These are phyloP conservation scores for Simplicillium aogashimaense DNA, from an alignment of 2,329 filamentous ascomycete species.

Conservation along the genomic window DNA sequence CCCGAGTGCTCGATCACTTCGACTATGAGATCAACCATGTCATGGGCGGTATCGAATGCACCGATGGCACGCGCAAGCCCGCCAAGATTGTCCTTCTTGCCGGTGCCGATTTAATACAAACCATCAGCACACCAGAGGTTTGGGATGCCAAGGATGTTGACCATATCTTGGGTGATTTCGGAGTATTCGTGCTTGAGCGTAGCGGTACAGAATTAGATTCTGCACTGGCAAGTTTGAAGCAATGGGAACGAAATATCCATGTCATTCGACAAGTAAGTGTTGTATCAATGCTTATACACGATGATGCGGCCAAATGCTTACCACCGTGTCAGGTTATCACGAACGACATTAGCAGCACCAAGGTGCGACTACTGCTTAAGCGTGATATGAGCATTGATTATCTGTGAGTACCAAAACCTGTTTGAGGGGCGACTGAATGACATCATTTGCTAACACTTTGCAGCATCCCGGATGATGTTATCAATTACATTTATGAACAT, in stretches of 20 bases:
- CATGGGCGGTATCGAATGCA: conserved; percentile 65
- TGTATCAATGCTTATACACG: background rate
- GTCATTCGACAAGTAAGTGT: conserved; percentile 54
- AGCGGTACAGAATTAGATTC: conserved; percentile 83
- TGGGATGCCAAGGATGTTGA: conserved; percentile 82
- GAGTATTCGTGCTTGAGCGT: conserved; percentile 79
- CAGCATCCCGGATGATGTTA: conserved; percentile 57
- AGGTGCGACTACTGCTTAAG: conserved; percentile 73
- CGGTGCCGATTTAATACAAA: conserved; percentile 66
- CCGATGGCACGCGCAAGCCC: conserved; percentile 53
- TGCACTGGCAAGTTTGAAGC: conserved; percentile 69
- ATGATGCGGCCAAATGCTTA: conserved; percentile 6
- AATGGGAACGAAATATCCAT: conserved; percentile 77
- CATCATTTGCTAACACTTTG: conserved; percentile 2
- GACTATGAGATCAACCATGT: conserved; percentile 75
- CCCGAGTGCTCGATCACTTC: conserved; percentile 83
- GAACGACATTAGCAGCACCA: conserved; percentile 73
- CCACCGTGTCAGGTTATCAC: conserved; percentile 54
- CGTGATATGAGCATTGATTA: conserved; percentile 78
- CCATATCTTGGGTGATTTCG: conserved; percentile 76
- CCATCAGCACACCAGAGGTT: conserved; percentile 62
- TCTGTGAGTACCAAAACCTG: conserved; percentile 15
- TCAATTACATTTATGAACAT: conserved; percentile 62
- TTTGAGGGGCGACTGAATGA: background rate
- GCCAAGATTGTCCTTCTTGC: conserved; percentile 74